phyloP scores from a whole-genome alignment of 352 stramenopile genomes.

The Pythium phragmitis region DNA sequence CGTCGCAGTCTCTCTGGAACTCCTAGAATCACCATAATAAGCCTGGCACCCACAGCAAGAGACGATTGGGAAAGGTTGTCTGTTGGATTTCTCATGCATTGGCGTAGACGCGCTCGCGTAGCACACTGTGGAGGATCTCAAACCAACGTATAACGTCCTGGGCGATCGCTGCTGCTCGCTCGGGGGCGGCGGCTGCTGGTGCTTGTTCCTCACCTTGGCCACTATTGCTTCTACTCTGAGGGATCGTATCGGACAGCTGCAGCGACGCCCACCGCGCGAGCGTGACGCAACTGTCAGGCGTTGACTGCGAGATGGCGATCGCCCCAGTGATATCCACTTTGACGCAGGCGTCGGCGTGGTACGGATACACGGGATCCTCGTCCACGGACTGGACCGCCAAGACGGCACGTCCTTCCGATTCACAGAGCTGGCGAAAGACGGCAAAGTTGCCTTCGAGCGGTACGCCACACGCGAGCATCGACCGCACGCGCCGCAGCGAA shows the following conservation, averaged over 20 bases:
- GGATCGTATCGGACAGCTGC: not conserved
- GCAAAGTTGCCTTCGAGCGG: not conserved
- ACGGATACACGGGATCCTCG: not conserved
- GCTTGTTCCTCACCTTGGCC: no score
- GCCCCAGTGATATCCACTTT: not conserved
- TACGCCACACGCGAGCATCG: not conserved
- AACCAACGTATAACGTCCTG: not conserved
- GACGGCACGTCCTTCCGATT: not conserved
- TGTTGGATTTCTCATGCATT: not conserved
- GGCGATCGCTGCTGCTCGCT: not conserved
- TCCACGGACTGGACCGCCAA: not conserved
- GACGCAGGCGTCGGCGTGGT: not conserved
- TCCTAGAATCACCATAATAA: no score
- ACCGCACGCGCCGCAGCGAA: conserved; percentile 4
- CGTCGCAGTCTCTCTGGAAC: no score
- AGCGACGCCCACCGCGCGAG: not conserved
- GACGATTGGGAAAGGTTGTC: no score
- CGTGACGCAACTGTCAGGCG: not conserved
- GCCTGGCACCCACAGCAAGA: no score
- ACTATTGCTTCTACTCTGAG: not conserved
- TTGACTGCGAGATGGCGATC: not conserved
- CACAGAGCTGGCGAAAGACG: conserved; percentile 3
- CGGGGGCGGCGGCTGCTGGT: no score
- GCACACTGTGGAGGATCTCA: not conserved
- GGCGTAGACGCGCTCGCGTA: not conserved